Base-by-base conservation (phyloP, 2,329 filamentous ascomycete species). In the Xylariaceae sp. region DNA sequence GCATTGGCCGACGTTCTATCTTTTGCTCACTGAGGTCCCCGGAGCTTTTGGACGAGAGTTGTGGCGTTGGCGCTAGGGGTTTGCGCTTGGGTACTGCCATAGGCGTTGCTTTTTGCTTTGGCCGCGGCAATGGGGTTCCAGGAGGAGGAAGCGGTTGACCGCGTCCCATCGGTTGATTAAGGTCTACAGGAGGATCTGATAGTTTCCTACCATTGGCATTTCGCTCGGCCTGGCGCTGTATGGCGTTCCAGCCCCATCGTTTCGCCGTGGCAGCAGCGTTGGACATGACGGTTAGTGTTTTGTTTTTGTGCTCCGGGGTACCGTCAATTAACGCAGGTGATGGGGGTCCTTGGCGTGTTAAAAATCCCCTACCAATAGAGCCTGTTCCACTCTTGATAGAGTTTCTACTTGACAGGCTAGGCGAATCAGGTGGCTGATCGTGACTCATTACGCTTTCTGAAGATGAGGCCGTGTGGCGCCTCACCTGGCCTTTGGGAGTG, bases 121-220 rank as follows among this genome's bases (percentile, higher is more conserved):
- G 71, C 2, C 67, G 64, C 1, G 71, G 71, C 11, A 73, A 63
- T 9, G 71, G 71, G 4, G 66, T 71, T 8, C 70, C 71, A 0
- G 71, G 70, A 7, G 71, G 70, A 4, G 71, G 71, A 2, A 73
- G 56, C 2, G 71, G 71, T 16, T 72, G 70, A 6, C 71, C 71
- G 7, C 71, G 69, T 12, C 71, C 71, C 71, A 73, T 73, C 19
- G 71, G 71, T 46, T 70, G 67, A 51, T 70, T 73, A 8, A 72
- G 58, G 45, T 73, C 70, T 12, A 72, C 58, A 1, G 65, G 65
- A 19, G 69, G 62, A 50, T 73, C 70, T 5, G 71, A 69, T 12
- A 68, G 55, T 48, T 71, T 72, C 24, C 68, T 66, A 23, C 67
- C 67, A 34, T 71, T 66, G 7, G 58, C 52, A 21, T 63, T 69